Evolutionary conservation across 2,329 filamentous ascomycete species (phyloP).

Genomic region (Trichoderma endophyticum): DNA sequence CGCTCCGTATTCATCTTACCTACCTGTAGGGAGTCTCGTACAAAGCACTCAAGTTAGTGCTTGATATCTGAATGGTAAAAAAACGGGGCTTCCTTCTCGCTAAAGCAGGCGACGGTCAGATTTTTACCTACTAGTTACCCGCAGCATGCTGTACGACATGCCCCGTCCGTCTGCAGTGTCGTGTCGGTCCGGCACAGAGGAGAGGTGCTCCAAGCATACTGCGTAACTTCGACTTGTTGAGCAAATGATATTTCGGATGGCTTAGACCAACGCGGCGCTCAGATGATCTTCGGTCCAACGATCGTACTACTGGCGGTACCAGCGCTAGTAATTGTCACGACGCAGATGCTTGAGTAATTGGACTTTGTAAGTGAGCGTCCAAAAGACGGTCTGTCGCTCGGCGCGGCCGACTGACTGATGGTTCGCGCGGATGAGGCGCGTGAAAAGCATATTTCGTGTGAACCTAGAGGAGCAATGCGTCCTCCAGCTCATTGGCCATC

Average conservation of each 20-base stretch:
- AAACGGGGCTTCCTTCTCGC: conserved; percentile 7
- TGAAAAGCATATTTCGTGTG: neutral
- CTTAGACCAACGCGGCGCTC: neutral
- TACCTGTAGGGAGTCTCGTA: neutral
- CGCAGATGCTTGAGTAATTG: neutral
- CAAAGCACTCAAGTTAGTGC: neutral
- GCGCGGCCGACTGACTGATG: neutral
- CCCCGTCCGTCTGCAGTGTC: conserved; percentile 4
- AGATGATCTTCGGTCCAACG: neutral
- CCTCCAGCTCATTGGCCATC: conserved; percentile 5
- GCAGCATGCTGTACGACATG: conserved; percentile 18
- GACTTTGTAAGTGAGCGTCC: neutral
- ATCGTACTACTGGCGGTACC: neutral
- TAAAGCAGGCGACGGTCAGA: conserved; percentile 12
- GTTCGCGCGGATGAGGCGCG: conserved; percentile 1
- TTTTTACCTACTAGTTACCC: neutral
- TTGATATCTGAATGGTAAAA: neutral
- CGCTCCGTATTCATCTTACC: neutral
- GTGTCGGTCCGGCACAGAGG: conserved; percentile 12
- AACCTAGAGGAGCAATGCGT: neutral
- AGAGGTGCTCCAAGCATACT: neutral
- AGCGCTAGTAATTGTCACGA: neutral
- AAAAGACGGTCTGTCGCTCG: conserved; percentile 15
- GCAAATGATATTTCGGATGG: neutral
- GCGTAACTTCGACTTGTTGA: neutral